Base-by-base conservation (phyloP, 805 yeast genomes). In the Blastobotrys parvus region DNA sequence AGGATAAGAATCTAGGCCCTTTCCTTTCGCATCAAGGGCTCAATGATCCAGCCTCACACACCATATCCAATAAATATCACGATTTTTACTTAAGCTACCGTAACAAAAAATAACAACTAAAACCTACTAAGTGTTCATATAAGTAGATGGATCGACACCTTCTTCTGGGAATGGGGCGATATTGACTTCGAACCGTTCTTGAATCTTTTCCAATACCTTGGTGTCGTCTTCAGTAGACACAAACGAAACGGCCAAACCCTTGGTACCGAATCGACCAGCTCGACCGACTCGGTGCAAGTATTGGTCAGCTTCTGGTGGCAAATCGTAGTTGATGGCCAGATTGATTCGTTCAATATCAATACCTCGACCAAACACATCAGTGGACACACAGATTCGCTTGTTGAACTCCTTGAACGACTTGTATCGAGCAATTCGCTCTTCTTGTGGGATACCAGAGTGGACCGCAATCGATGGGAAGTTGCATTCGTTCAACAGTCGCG, bases 261-360 rank as follows among this genome's bases (percentile, higher is more conserved):
- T 90, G 63, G 98, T 90, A 74, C 98, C 98, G 60, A 90, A 90
- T 77, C 98, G 89, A 71, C 98, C 98, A 55, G 98, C 98, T 79
- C 98, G 88, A 63, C 98, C 98, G 51, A 90, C 98, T 74, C 98
- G 87, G 74, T 90, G 98, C 64, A 90, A 78, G 70, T 92, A 90
- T 69, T 92, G 97, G 68, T 90, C 97, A 52, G 97, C 95, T 71
- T 89, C 97, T 53, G 68, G 73, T 57, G 98, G 96, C 73, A 90
- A 72, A 69, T 90, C 98, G 69, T 90, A 90, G 75, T 90, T 92
- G 74, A 90, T 88, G 49, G 98, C 98, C 65, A 90, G 71, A 71
- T 90, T 90, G 70, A 90, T 90, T 72, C 98, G 87, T 76, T 90
- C 98, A 56, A 90, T 90, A 77, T 90, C 98, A 60, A 90, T 92